A percentile compares a stretch with the other conserved stretches of the same genome.
Evolutionary conservation across 108 stramenopile genomes (phyloP).

Genomic region (Bacterosira constricta): DNA sequence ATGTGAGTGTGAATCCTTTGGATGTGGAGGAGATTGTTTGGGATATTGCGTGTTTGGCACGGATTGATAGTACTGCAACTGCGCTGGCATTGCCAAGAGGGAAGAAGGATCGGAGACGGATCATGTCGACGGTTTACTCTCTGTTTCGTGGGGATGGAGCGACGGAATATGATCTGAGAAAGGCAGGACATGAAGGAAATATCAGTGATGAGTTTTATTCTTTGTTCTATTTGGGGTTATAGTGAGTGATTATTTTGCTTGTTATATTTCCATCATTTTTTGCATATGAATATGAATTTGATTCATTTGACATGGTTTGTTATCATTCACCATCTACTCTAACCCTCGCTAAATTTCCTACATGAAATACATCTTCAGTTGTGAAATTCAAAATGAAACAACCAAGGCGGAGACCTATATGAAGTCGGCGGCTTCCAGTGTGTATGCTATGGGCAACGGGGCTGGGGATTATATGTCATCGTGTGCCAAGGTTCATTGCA

Average conservation of each 20-base stretch:
- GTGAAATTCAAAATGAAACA: slow-evolving; percentile 59
- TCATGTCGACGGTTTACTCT: slow-evolving; percentile 67
- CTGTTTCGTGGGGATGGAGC: slow-evolving; percentile 68
- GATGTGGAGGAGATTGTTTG: slow-evolving; percentile 87
- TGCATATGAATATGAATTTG: background rate
- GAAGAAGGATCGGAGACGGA: slow-evolving; percentile 62
- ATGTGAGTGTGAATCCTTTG: slow-evolving; percentile 57
- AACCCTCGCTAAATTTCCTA: slow-evolving; percentile 21
- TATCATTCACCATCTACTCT: too few species aligned
- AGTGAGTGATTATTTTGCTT: slow-evolving; percentile 4
- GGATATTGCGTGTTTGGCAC: slow-evolving; percentile 71
- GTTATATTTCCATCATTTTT: background rate
- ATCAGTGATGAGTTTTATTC: slow-evolving; percentile 74
- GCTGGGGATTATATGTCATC: slow-evolving; percentile 78
- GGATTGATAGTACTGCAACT: slow-evolving; percentile 23
- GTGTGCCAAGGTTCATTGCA: slow-evolving; percentile 67
- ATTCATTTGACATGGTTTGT: too few species aligned
- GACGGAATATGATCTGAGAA: slow-evolving; percentile 60
- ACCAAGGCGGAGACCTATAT: slow-evolving; percentile 70
- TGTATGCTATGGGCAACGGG: slow-evolving; percentile 60
- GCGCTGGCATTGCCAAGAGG: slow-evolving; percentile 58
- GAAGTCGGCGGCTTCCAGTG: slow-evolving; percentile 52
- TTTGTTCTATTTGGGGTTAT: slow-evolving; percentile 56
- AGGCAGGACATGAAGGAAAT: slow-evolving; percentile 62
- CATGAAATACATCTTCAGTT: slow-evolving; percentile 6